Percentiles rank a stretch among this genome's conserved stretches.
phyloP scores from a whole-genome alignment of 1,139 yeast genomes.

The Meyerozyma carpophila region DNA sequence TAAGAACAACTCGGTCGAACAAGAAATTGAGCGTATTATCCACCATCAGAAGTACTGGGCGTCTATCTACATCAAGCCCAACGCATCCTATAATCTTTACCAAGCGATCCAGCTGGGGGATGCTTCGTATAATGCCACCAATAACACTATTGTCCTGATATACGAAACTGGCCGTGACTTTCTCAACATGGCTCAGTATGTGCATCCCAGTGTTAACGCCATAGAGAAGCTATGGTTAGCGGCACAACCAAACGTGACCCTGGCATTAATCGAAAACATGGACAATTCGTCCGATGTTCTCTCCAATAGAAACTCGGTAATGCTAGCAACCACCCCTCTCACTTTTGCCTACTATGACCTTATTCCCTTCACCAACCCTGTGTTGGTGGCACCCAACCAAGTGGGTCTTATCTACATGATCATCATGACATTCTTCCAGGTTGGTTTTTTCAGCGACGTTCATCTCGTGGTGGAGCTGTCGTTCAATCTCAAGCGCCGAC shows the following conservation, averaged over 20 bases:
- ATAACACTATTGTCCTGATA: slow-evolving; percentile 18
- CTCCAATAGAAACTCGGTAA: slow-evolving; percentile 10
- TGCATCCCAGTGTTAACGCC: slow-evolving; percentile 17
- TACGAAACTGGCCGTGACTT: slow-evolving; percentile 43
- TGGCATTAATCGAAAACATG: slow-evolving; percentile 5
- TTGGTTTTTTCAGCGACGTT: slow-evolving; percentile 19
- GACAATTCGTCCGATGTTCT: slow-evolving; percentile 11
- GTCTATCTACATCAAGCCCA: slow-evolving; percentile 41
- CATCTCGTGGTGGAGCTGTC: slow-evolving; percentile 17
- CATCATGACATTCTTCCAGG: slow-evolving; percentile 52
- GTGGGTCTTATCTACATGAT: slow-evolving; percentile 74
- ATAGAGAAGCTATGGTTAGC: slow-evolving; percentile 18
- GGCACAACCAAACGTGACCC: slow-evolving; percentile 12
- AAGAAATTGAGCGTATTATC: slow-evolving; percentile 31
- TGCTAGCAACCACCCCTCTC: slow-evolving; percentile 29
- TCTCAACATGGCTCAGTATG: slow-evolving; percentile 21
- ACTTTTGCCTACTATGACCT: slow-evolving; percentile 38
- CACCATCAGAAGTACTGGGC: slow-evolving; percentile 52
- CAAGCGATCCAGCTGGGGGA: slow-evolving; percentile 24
- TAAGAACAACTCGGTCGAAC: slow-evolving; percentile 23
- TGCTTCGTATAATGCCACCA: slow-evolving; percentile 20
- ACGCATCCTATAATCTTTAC: slow-evolving; percentile 34
- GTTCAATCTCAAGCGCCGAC: slow-evolving; percentile 32
- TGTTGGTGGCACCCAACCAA: slow-evolving; percentile 59
- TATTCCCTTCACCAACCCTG: slow-evolving; percentile 46